Base-by-base conservation (phyloP, 2,329 filamentous ascomycete species). In the Fusarium multiceps region DNA sequence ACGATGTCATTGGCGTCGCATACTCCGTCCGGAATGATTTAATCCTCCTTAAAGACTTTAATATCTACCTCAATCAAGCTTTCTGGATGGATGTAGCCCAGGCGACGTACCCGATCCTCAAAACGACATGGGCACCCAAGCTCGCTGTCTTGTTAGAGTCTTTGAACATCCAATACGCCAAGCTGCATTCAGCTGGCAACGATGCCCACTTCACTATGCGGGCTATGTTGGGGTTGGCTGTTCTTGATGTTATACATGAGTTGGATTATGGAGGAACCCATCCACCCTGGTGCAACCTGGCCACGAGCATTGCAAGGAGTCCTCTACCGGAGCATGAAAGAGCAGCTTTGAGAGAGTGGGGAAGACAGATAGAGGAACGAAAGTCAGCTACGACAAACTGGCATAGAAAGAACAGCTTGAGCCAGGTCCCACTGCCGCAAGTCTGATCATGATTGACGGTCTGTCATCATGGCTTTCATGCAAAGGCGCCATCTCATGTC, bases 181-280 rank as follows among this genome's bases (percentile, higher is more conserved):
- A 32, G 18, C 51, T 74, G 4, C 69, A 75, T 20, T 25, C 32
- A 4, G 54, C 71, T 18, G 76, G 75, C 2, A 79, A 78, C 41
- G 75, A 78, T 48, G 80, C 83, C 80, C 68, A 74, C 54, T 78
- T 75, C 30, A 59, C 66, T 11, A 61, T 77, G 25, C 67, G 12
- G 70, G 76, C 4, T 48, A 81, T 5, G 82, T 83, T 6, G 74
- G 80, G 55, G 79, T 12, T 60, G 82, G 74, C 78, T 85, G 9
- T 78, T 64, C 40, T 82, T 83, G 51, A 79, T 85, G 43, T 55
- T 9, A 30, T 18, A 32, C 48, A 28, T 11, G 42, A 66, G 27
- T 30, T 45, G n/a, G 21, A 49, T 4, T 6, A 43, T 32, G 30
- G 32, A 13, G 25, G 20, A 27, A 9, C 23, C 30, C n/a, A 65